Percentiles rank a stretch among this genome's conserved stretches.
Conservation (phyloP, 1,139 yeast genomes). For the Eremothecium gossypii region DNA sequence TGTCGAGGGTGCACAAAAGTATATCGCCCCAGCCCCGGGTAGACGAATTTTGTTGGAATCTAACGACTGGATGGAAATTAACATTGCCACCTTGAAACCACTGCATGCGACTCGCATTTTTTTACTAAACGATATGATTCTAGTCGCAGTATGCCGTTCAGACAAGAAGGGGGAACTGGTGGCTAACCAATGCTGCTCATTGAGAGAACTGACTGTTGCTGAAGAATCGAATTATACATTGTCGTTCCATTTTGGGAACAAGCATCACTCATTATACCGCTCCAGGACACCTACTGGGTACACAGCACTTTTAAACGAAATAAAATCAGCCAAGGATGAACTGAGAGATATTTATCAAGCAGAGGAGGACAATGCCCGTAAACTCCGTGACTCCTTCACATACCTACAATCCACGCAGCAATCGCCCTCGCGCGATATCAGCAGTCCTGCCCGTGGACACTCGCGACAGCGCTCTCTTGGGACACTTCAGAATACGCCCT, state of each 20-base stretch:
- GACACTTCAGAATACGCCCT: conserved; percentile 16
- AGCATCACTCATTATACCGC: conserved; percentile 30
- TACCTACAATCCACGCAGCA: conserved; percentile 32
- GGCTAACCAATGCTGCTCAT: conserved; percentile 75
- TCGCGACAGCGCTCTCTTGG: conserved; percentile 20
- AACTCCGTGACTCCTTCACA: conserved; percentile 37
- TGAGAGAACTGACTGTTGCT: conserved; percentile 48
- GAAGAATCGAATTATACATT: conserved; percentile 25
- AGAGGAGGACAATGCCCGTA: conserved; percentile 38
- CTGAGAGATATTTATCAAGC: conserved; percentile 36
- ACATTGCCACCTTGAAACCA: conserved; percentile 80
- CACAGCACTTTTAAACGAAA: conserved; percentile 47
- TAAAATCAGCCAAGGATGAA: conserved; percentile 58
- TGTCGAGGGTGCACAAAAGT: conserved; percentile 86
- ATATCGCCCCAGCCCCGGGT: conserved; percentile 66
- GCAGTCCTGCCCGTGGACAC: conserved; percentile 22
- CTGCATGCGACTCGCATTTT: conserved; percentile 69
- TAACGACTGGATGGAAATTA: conserved; percentile 80
- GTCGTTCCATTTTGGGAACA: conserved; percentile 21
- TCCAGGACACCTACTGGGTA: conserved; percentile 57
- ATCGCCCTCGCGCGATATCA: conserved; percentile 24
- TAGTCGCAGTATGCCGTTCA: conserved; percentile 61
- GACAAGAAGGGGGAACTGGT: conserved; percentile 38
- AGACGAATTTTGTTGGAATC: conserved; percentile 76
- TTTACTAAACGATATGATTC: conserved; percentile 64